Conservation (phyloP, 768 basidiomycete genomes). For the Trametes punicea region DNA sequence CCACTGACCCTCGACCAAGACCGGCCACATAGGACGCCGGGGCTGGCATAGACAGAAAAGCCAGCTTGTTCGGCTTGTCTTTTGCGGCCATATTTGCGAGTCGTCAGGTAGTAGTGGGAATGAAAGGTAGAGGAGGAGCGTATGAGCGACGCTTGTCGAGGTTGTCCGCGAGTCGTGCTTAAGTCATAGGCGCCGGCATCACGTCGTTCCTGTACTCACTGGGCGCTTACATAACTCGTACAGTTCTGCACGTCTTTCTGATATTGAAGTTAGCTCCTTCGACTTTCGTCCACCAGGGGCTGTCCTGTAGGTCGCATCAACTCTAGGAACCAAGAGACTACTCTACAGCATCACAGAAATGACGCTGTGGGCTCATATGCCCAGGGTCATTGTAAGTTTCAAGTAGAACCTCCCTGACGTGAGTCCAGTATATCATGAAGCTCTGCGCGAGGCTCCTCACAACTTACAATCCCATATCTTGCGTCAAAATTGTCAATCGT, state of each 20-base stretch:
- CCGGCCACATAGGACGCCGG: conserved; percentile 98
- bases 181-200: neutral
- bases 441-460: no score
- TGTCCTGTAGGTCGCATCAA: no score
- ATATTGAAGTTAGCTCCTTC: no score
- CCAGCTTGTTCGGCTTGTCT: conserved; percentile 73
- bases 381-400: no score
- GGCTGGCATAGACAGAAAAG: conserved; percentile 88
- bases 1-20: conserved; percentile 88
- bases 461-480: no score
- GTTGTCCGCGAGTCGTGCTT: conserved; percentile 5
- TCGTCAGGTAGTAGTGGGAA: neutral
- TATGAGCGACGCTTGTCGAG: neutral
- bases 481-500: no score
- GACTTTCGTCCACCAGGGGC: no score
- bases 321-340: no score
- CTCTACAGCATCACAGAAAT: no score
- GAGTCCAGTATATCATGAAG: no score
- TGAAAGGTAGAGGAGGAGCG: neutral
- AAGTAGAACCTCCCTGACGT: no score
- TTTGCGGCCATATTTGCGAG: conserved; percentile 38
- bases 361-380: no score
- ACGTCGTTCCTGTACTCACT: neutral
- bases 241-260: neutral
- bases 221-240: neutral